Evolutionary conservation across 139 green algal genomes (phyloP), one percentile per base, ranked within the genome.

Genomic region (Zygnema circumcarinatum): DNA sequence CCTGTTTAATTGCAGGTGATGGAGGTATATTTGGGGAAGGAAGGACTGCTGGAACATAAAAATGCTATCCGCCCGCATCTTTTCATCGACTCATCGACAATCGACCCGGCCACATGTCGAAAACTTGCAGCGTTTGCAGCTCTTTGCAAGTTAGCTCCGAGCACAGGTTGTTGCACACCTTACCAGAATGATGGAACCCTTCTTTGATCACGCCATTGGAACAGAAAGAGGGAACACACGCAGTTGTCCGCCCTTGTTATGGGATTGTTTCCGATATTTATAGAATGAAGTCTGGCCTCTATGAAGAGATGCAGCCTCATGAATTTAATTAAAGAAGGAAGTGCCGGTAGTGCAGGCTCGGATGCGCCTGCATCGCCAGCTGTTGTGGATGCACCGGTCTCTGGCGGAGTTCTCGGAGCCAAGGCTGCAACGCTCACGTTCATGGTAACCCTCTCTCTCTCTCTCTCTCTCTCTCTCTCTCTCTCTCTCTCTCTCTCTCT

Each of bases 401-500:
- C 86, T 35, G 94, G 94, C 3, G 93, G 92, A 2, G 92, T 95
- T 47, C 81, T 90, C 11, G 94, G 92, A 0, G 94, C 94, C 16
- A 76, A 92, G 33, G 88, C 85, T 67, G 94, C 89, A 42, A 95
- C 90, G 21, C 90, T 96, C 1, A 95, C 94, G 0, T 96, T 96
- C 90, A 96, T 96, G 94, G 93, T 95, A 35, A 40, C 67, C 67
- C 29, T 3, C 74, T 53, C n/a, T 81, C 32, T 3, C 47, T 62
- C 39, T 47, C 73, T 80, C 73, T 80, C 0, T 0, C 39, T 11
- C 25, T 0, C 73, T 42, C 72, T 33, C 2, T 53, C 72, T 79
- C 72, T 56, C 72, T 33, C 72, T 47, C 0, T 47, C 39, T 29
- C 0, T 32, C 73, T 47, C 11, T 29, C 74, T 53, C 31, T 7